Evolutionary conservation across 129 eudicot genomes (phyloP).

Genomic region (Chrysanthemum makinoi): DNA sequence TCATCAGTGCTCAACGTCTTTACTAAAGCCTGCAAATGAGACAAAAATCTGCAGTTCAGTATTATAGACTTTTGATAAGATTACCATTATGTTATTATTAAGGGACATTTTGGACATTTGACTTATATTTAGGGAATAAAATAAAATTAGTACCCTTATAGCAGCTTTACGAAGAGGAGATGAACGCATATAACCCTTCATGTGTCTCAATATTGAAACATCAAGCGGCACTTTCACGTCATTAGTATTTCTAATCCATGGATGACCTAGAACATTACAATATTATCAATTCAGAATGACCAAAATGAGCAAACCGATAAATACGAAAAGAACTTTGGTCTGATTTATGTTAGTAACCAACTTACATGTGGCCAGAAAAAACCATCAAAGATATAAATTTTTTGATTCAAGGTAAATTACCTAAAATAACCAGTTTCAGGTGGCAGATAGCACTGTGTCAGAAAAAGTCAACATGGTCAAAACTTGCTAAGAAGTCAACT

Average conservation of each 20-base stretch:
- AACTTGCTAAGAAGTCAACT: not conserved
- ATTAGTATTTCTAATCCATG: slow-evolving; percentile 62
- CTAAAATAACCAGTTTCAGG: not conserved
- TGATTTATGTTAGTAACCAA: not conserved
- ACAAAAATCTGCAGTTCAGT: not conserved
- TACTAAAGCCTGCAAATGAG: slow-evolving; percentile 67
- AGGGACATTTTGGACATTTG: not conserved
- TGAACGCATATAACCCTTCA: slow-evolving; percentile 89
- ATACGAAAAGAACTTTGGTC: not conserved
- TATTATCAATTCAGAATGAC: not conserved
- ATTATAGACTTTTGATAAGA: not conserved
- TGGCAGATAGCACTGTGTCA: not conserved
- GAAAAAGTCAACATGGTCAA: slow-evolving; percentile 6
- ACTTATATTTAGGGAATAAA: not conserved
- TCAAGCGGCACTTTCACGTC: slow-evolving; percentile 70
- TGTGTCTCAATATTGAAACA: slow-evolving; percentile 58
- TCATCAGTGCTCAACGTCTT: slow-evolving; percentile 78
- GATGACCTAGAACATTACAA: slow-evolving; percentile 62
- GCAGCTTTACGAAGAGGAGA: slow-evolving; percentile 89
- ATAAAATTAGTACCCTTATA: slow-evolving; percentile 46
- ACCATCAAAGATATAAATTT: not conserved
- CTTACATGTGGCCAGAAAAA: not conserved
- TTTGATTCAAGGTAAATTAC: not conserved
- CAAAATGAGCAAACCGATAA: not conserved
- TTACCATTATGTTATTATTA: not conserved